Base-by-base conservation (phyloP, 106 monocot genomes). In the Alisma plantagoaquatica region DNA sequence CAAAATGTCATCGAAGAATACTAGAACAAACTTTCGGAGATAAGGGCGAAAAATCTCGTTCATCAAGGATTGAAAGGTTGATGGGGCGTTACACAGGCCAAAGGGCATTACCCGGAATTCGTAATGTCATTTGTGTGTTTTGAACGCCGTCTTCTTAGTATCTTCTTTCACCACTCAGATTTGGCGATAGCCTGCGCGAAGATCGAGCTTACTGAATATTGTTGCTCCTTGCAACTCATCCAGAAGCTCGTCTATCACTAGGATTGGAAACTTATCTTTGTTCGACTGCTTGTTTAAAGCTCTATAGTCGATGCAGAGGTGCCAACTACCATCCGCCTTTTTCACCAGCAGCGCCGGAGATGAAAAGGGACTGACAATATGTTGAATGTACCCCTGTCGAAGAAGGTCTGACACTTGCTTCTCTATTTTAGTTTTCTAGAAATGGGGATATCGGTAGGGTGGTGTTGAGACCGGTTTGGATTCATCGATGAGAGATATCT, bases 81-180 rank as follows among this genome's bases (percentile, higher is more conserved):
- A 15, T 0, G 35, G 35, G 15, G 62, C 33, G 27, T 62, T 62
- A 3, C 5, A 12, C 0, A 62, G 33, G 1, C 62, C 50, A 15
- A 62, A 62, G 3, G 49, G 20, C 62, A 62, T 62, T 0, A 62
- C 33, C 0, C 23, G 28, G 23, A 62, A 47, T 22, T 61, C 48
- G 16, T 61, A 47, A 3, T 61, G 47, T 0, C 47, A 19, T 5
- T 61, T 12, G 19, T 61, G 61, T 4, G 31, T 61, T 2, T 31
- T 9, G 30, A 61, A 61, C 0, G 61, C 29, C n/a, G 20, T 61
- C 0, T 61, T 48, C 15, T 61, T 14, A 8, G 49, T 48, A 27
- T 61, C 61, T 0, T 16, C 27, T 15, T 0, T 7, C 9, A 17
- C 3, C 61, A 61, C 32, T 2, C 28, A 8, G 7, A 61, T 27